Evolutionary conservation across 2,329 filamentous ascomycete genomes (phyloP), one percentile per base, ranked within the genome.

Genomic region (Xylariaceae sp.): DNA sequence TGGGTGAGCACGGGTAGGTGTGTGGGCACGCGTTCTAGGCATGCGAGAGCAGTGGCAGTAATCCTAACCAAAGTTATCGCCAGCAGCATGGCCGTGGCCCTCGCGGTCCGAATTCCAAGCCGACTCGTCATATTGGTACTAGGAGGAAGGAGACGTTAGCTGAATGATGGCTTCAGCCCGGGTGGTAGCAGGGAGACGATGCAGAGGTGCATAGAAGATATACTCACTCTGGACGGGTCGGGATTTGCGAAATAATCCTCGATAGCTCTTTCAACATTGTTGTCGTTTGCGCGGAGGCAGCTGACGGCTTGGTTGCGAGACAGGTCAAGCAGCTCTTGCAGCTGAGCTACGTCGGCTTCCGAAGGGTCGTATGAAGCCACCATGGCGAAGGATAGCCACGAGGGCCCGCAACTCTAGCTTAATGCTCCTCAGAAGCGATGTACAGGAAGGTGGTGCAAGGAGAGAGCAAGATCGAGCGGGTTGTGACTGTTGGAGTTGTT

Each of bases 51-150:
- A 14, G 40, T 30, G 39, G 14, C 30, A 39, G 33, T 35, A 18
- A 39, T 36, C 55, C 73, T 57, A 61, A 79, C 77, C 72, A 53
- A 75, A 36, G 12, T 36, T 15, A 9, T 36, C 74, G 39, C 71
- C 72, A 36, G 71, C 58, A 42, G 66, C 68, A 39, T 74, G 72
- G 2, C 56, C 36, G n/a, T 64, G 66, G 32, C 78, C 78, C 44
- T 84, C 78, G 46, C 79, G 71, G 55, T 76, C 77, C 36, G 73
- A 73, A 5, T 65, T 64, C 52, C 82, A 85, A 39, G 73, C 70
- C 30, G 62, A 66, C 46, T 85, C 80, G 32, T 57, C 45, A 53
- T 14, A 36, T 36, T 36, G 33, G 22, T 27, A 27, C 22, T 27
- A 27, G 22, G 22, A 27, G 7, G 7, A 27, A 27, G 22, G 22